Conservation (phyloP, 805 yeast species). For the Starmera amethionina region DNA sequence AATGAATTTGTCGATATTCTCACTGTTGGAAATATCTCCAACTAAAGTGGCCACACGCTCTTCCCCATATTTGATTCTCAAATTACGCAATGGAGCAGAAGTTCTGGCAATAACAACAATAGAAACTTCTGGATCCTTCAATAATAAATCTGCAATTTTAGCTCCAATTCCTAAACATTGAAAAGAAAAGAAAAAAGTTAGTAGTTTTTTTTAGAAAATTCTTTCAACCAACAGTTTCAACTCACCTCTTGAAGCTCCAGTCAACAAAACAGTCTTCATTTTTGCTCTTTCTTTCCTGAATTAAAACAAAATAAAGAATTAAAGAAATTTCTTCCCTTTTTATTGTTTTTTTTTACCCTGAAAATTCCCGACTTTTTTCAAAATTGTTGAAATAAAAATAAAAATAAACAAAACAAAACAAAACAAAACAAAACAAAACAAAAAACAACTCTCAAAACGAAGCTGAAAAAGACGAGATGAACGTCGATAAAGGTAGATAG, state of each 20-base stretch:
- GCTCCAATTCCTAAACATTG: constrained; percentile 58
- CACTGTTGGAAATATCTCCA: constrained; percentile 50
- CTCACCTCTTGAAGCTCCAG: constrained; percentile 56
- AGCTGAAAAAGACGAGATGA: not conserved
- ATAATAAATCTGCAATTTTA: constrained; percentile 52
- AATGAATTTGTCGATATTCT: constrained; percentile 29
- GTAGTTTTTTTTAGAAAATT: too few relatives aligned
- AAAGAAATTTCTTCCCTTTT: too few relatives aligned
- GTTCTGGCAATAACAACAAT: constrained; percentile 73
- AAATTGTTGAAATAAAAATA: too few relatives aligned
- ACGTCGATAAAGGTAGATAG: too few relatives aligned
- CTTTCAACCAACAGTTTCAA: too few relatives aligned
- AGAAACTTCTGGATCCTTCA: constrained; percentile 23
- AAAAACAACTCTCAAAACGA: not conserved
- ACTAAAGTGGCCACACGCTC: constrained; percentile 39
- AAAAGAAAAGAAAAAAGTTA: not conserved
- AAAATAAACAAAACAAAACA: too few relatives aligned
- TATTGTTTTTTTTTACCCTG: too few relatives aligned
- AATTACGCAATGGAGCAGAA: constrained; percentile 31
- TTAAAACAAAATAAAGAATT: too few relatives aligned
- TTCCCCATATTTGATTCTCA: constrained; percentile 34
- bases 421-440: too few relatives aligned
- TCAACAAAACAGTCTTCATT: constrained; percentile 20
- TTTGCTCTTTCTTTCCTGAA: too few relatives aligned
- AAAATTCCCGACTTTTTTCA: too few relatives aligned